Evolutionary conservation across 306 rosid genomes (phyloP).

Genomic region (Morella rubra): DNA sequence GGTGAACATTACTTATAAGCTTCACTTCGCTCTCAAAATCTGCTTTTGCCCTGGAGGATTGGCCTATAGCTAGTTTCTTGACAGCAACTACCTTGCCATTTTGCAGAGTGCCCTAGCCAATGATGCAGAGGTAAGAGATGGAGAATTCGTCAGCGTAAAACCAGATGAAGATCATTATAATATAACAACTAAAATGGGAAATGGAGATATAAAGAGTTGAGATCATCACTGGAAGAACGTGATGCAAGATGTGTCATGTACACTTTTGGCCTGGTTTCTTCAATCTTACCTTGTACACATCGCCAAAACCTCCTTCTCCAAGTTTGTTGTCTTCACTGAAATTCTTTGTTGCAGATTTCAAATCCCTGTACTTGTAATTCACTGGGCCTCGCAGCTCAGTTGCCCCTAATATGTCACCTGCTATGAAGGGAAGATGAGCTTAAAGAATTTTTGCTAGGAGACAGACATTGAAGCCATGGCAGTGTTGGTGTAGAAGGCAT

Average conservation of each 20-base stretch:
- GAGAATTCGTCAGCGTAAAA: not conserved
- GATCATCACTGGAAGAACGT: not conserved
- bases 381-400: too few species aligned
- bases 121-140: not conserved
- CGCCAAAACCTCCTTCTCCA: too few species aligned
- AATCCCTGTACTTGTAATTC: too few species aligned
- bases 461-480: too few species aligned
- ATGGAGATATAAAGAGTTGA: not conserved
- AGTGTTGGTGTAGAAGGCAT: too few species aligned
- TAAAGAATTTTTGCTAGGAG: slow-evolving; percentile 6
- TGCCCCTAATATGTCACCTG: too few species aligned
- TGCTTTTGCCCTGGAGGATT: slow-evolving; percentile 42
- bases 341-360: too few species aligned
- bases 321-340: too few species aligned
- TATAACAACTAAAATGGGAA: not conserved
- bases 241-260: too few species aligned
- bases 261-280: too few species aligned
- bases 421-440: too few species aligned
- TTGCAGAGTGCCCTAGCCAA: slow-evolving; percentile 54
- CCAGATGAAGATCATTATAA: not conserved
- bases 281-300: too few species aligned
- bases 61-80: slow-evolving; percentile 51
- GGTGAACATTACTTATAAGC: slow-evolving; percentile 75
- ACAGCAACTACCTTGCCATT: slow-evolving; percentile 73
- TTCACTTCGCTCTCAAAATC: slow-evolving; percentile 63